A percentile compares a stretch with the other conserved stretches of the same genome.
Evolutionary conservation across 1,139 yeast genomes (phyloP).

Genomic region (Saccharomyces hybrid): DNA sequence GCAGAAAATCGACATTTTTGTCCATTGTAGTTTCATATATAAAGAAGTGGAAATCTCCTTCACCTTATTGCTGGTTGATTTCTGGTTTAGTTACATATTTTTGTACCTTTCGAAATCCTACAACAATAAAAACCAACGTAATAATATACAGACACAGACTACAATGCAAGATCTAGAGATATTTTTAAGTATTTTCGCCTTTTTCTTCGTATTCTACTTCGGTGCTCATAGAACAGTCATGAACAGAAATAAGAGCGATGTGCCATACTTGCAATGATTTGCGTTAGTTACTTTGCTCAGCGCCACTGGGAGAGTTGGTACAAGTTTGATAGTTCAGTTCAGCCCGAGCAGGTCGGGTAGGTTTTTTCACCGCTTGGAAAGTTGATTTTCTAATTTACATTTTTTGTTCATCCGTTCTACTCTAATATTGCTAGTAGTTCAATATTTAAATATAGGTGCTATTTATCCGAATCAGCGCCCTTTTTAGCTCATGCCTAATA

Average conservation of each 20-base stretch:
- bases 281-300: neutral
- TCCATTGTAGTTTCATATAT: neutral
- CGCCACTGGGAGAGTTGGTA: neutral
- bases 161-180: slow-evolving; percentile 11
- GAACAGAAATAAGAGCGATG: slow-evolving; percentile 12
- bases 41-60: neutral
- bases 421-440: neutral
- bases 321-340: neutral
- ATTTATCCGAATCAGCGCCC: neutral
- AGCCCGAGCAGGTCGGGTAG: neutral
- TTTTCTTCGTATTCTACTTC: slow-evolving; percentile 10
- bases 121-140: neutral
- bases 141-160: neutral
- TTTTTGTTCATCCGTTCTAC: neutral
- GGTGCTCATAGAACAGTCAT: slow-evolving; percentile 12
- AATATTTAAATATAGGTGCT: neutral
- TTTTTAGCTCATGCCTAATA: neutral
- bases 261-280: slow-evolving; percentile 8
- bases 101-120: neutral
- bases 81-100: neutral
- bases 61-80: neutral
- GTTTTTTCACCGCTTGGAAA: neutral
- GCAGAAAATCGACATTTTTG: neutral
- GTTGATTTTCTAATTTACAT: neutral
- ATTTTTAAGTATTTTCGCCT: slow-evolving; percentile 9